A percentile compares a stretch with the other conserved stretches of the same genome.
phyloP scores from a whole-genome alignment of 441 rosid species.

The Gossypium davidsonii region DNA sequence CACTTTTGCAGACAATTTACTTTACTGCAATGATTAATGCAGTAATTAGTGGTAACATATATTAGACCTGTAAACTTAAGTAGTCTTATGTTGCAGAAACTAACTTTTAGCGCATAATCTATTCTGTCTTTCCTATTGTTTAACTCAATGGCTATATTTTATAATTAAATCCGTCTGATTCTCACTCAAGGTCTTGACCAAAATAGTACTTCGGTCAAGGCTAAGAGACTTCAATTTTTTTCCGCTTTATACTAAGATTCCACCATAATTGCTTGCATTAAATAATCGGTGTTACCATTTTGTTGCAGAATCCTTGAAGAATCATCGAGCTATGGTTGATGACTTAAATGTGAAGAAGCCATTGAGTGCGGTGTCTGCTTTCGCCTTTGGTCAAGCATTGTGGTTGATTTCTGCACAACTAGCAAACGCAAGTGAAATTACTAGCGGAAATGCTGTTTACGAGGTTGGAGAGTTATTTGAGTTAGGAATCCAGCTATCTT shows the following conservation, averaged over 20 bases:
- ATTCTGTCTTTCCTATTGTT: not conserved
- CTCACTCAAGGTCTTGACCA: not conserved
- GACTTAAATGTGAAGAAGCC: slow-evolving; percentile 37
- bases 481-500: slow-evolving; percentile 83
- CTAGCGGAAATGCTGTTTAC: slow-evolving; percentile 41
- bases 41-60: not conserved
- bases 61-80: not conserved
- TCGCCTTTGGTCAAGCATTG: slow-evolving; percentile 45
- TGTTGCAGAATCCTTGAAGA: slow-evolving; percentile 40
- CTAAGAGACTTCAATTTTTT: not conserved
- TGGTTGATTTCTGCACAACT: slow-evolving; percentile 47
- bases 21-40: not conserved
- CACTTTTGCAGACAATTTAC: not conserved
- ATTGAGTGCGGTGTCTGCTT: slow-evolving; percentile 29
- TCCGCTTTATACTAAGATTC: not conserved
- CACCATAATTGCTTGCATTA: not conserved
- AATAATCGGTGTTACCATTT: not conserved
- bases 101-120: not conserved
- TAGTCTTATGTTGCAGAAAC: not conserved
- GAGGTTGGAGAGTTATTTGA: slow-evolving; percentile 80
- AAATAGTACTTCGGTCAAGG: not conserved
- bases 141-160: not conserved
- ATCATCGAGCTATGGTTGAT: slow-evolving; percentile 26
- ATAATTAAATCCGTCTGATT: not conserved
- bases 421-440: slow-evolving; percentile 53